phyloP scores from a whole-genome alignment of 352 stramenopile species.

The Achlya hypogyna region DNA sequence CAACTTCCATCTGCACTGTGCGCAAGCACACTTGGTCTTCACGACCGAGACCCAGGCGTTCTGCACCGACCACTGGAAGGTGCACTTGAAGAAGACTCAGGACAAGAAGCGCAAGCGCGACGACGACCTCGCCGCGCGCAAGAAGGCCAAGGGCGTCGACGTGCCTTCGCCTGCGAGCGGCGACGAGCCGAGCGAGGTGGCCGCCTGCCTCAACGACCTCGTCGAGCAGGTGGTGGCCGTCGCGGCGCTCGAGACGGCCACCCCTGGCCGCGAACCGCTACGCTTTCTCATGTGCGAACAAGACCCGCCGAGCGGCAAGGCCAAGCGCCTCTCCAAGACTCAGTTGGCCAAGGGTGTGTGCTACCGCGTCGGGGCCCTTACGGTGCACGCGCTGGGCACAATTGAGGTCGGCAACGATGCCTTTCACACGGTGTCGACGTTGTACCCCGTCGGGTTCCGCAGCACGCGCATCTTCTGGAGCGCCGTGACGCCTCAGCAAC shows the following conservation, averaged over 20 bases:
- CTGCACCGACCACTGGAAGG: constrained; percentile 17
- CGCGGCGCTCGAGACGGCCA: not conserved
- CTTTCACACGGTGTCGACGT: constrained; percentile 81
- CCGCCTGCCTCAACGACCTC: not conserved
- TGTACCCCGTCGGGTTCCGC: constrained; percentile 85
- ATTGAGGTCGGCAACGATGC: constrained; percentile 65
- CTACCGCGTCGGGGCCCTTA: constrained; percentile 68
- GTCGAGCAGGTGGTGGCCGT: not conserved
- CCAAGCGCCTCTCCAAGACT: constrained; percentile 10
- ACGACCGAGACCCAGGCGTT: constrained; percentile 20
- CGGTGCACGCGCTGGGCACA: constrained; percentile 69
- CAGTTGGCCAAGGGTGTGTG: constrained; percentile 27
- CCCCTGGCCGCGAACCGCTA: not conserved
- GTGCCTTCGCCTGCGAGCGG: not conserved
- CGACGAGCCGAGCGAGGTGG: not conserved
- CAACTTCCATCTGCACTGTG: constrained; percentile 93
- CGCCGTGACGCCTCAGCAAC: constrained; percentile 30
- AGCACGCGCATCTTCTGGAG: constrained; percentile 93
- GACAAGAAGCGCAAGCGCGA: constrained; percentile 1
- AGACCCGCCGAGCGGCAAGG: not conserved
- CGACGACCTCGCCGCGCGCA: not conserved
- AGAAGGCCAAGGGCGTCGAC: not conserved
- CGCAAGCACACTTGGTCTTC: constrained; percentile 43
- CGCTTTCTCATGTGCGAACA: constrained; percentile 17
- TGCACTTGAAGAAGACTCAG: not conserved